phyloP scores from a whole-genome alignment of 768 basidiomycete species.

The Tephrocybe sp. region DNA sequence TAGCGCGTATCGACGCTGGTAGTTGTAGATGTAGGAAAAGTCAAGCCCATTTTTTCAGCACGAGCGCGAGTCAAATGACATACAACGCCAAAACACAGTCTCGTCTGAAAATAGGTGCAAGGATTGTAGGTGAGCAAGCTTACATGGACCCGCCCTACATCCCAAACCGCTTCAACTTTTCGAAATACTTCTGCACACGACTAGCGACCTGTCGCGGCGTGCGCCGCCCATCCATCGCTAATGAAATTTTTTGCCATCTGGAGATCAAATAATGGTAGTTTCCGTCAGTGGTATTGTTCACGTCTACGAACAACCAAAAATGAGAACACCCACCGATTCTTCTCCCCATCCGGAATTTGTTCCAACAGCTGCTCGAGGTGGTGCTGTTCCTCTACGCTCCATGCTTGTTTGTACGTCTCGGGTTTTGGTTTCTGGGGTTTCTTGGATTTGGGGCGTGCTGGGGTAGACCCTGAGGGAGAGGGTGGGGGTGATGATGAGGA shows the following conservation, averaged over 20 bases:
- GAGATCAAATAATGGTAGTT: conserved; percentile 1
- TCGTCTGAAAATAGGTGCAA: too few species aligned
- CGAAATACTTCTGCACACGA: conserved; percentile 86
- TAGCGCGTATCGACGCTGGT: too few species aligned
- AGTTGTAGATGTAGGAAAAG: too few species aligned
- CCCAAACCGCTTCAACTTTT: conserved; percentile 77
- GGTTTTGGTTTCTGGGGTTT: conserved; percentile 41
- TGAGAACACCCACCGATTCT: conserved; percentile 53
- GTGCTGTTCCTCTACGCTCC: conserved; percentile 76
- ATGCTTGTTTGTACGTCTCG: conserved; percentile 82
- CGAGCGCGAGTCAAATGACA: too few species aligned
- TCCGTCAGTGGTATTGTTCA: background rate
- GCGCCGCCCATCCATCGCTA: conserved; percentile 73
- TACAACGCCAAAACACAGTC: too few species aligned
- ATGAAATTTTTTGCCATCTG: conserved; percentile 81
- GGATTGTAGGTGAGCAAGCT: background rate
- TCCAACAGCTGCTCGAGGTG: conserved; percentile 70
- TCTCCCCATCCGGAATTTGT: conserved; percentile 74
- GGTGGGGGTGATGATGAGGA: background rate
- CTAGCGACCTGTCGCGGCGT: conserved; percentile 87
- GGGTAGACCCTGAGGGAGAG: background rate
- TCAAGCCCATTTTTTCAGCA: too few species aligned
- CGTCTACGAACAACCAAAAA: too few species aligned
- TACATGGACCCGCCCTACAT: background rate
- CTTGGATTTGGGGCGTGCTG: conserved; percentile 6